These are phyloP conservation scores for Zizania palustris DNA, from an alignment of 202 grass and related monocot genomes.

Conservation along the genomic window DNA sequence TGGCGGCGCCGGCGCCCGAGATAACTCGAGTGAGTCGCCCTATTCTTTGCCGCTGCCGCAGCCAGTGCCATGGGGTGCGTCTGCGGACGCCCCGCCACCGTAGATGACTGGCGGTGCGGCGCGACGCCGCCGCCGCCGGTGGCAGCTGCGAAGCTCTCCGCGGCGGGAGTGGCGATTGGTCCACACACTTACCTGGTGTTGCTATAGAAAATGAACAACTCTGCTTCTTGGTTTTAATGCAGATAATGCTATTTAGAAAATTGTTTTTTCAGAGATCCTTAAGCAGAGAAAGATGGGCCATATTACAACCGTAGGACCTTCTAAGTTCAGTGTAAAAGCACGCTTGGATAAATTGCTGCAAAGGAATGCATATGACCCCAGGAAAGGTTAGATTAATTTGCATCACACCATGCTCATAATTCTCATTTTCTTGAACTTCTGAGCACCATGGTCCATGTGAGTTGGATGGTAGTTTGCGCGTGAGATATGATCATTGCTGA, in stretches of 20 bases:
- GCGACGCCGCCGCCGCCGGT: too few species aligned
- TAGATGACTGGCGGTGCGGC: too few species aligned
- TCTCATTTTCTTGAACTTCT: constrained; percentile 22
- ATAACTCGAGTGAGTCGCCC: too few species aligned
- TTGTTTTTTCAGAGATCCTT: constrained; percentile 66
- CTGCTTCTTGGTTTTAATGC: constrained; percentile 29
- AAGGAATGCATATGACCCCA: constrained; percentile 34
- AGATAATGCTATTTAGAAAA: constrained; percentile 24
- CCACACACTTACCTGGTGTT: constrained; percentile 22
- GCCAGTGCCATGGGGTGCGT: too few species aligned
- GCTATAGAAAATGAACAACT: neutral
- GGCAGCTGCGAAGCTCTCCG: too few species aligned
- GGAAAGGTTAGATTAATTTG: constrained; percentile 35
- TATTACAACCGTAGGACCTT: constrained; percentile 93
- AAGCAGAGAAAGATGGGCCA: constrained; percentile 95
- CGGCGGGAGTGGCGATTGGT: too few species aligned
- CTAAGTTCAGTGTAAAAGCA: constrained; percentile 62
- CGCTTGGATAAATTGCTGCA: constrained; percentile 64
- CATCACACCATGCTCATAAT: neutral
- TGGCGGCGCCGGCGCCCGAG: too few species aligned
- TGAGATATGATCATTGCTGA: too few species aligned
- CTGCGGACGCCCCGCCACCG: too few species aligned
- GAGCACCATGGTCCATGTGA: too few species aligned
- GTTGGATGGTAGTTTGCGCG: too few species aligned
- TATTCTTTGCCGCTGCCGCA: too few species aligned